Percentiles rank a stretch among this genome's conserved stretches.
Evolutionary conservation across 163 green algal species (phyloP).

Genomic region (Trebouxiophyceae sp.): DNA sequence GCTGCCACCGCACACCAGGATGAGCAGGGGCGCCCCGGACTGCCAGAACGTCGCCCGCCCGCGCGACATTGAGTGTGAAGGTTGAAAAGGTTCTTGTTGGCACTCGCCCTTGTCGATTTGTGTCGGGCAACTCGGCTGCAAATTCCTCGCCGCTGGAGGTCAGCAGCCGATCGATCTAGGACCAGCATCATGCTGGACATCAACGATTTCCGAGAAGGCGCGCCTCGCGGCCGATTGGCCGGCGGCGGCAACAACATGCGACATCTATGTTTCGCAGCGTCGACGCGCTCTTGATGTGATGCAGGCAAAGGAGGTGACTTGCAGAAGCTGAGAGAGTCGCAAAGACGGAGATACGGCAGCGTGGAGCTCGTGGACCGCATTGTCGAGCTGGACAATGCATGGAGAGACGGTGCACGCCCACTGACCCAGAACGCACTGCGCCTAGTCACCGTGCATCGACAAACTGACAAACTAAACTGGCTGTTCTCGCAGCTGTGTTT

Average conservation of each 20-base stretch:
- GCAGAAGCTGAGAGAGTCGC: conserved; percentile 85
- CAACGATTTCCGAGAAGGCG: conserved; percentile 86
- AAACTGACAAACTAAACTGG: background rate
- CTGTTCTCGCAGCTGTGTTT: conserved; percentile 57
- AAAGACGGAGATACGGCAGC: conserved; percentile 80
- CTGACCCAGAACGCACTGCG: background rate
- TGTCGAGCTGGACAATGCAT: conserved; percentile 83
- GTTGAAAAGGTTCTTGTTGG: background rate
- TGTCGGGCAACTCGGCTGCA: background rate
- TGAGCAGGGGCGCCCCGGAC: conserved; percentile 4
- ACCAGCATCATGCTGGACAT: conserved; percentile 90
- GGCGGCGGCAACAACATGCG: background rate
- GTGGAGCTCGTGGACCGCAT: conserved; percentile 86
- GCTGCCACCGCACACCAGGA: conserved; percentile 5
- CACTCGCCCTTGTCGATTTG: background rate
- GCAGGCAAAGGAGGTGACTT: conserved; percentile 93
- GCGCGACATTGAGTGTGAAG: background rate
- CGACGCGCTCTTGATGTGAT: background rate
- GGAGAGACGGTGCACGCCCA: conserved; percentile 60
- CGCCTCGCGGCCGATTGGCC: background rate
- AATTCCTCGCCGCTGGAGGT: background rate
- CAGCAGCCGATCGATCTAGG: background rate
- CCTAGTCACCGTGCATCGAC: background rate
- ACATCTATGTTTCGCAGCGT: background rate
- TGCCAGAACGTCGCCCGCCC: background rate